Evolutionary conservation across 345 rosid genomes (phyloP).

Genomic region (Salix purpurea): DNA sequence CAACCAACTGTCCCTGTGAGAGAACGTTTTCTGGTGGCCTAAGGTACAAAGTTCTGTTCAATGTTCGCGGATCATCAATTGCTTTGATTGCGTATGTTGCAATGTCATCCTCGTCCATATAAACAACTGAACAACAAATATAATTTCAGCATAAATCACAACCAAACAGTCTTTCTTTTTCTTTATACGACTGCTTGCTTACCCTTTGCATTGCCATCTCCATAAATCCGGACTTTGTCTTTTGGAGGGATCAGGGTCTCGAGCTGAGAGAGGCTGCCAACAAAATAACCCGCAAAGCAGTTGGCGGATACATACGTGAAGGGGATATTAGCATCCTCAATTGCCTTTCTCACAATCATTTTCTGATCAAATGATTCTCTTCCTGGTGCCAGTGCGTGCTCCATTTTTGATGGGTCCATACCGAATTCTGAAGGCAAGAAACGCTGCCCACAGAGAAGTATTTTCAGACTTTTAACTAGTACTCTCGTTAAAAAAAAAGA

Average conservation of each 20-base stretch:
- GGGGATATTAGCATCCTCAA: conserved; percentile 75
- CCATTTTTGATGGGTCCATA: conserved; percentile 76
- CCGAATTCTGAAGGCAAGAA: conserved; percentile 92
- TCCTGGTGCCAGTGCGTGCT: conserved; percentile 69
- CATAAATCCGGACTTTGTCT: conserved; percentile 45
- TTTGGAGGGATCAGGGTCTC: conserved; percentile 62
- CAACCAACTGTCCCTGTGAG: conserved; percentile 50
- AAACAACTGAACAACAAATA: conserved; percentile 35
- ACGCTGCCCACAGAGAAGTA: conserved; percentile 32
- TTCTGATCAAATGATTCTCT: conserved; percentile 74
- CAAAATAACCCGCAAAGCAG: conserved; percentile 81
- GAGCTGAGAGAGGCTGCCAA: conserved; percentile 61
- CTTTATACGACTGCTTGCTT: not conserved
- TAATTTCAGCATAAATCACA: not conserved
- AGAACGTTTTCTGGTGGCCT: conserved; percentile 56
- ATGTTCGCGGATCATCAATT: conserved; percentile 58
- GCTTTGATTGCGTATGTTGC: conserved; percentile 62
- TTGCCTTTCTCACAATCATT: conserved; percentile 69
- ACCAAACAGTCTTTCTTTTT: not conserved
- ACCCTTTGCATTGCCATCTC: conserved; percentile 79
- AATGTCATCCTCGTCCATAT: conserved; percentile 65
- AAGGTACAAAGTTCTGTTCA: conserved; percentile 60
- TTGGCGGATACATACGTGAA: conserved; percentile 64
- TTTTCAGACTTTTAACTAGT: not conserved
- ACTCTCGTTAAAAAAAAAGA: not conserved